Evolutionary conservation across 2,329 filamentous ascomycete species (phyloP).

Genomic region (Botrytis byssoidea): DNA sequence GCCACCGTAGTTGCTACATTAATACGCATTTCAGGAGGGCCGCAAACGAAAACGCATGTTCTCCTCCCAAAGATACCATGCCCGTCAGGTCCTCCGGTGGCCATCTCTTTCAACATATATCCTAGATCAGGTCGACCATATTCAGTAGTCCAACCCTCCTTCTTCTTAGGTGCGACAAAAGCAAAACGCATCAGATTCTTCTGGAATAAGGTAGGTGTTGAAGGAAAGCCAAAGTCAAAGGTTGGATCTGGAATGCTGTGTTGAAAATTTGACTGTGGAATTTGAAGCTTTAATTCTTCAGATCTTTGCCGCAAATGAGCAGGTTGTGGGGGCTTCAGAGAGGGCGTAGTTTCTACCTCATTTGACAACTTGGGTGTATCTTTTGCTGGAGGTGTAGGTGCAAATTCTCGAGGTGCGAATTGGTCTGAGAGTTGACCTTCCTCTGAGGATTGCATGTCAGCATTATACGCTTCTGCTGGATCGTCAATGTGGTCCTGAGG

Average conservation of each 20-base stretch:
- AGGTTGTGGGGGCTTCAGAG: slow-evolving; percentile 23
- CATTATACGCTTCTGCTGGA: slow-evolving; percentile 28
- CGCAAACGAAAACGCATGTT: slow-evolving; percentile 90
- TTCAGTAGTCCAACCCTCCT: slow-evolving; percentile 85
- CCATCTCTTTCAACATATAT: slow-evolving; percentile 81
- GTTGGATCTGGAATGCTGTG: slow-evolving; percentile 38
- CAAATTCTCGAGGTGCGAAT: slow-evolving; percentile 23
- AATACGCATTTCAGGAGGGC: slow-evolving; percentile 80
- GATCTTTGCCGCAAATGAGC: slow-evolving; percentile 29
- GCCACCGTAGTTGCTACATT: slow-evolving; percentile 87
- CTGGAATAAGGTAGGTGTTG: slow-evolving; percentile 82
- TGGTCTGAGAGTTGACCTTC: slow-evolving; percentile 26
- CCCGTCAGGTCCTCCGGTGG: slow-evolving; percentile 65
- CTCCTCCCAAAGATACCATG: slow-evolving; percentile 71
- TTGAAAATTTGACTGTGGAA: slow-evolving; percentile 24
- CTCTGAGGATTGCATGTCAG: not conserved
- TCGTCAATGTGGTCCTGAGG: slow-evolving; percentile 31
- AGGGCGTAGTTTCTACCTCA: slow-evolving; percentile 2
- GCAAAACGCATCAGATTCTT: slow-evolving; percentile 89
- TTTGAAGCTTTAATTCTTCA: slow-evolving; percentile 29
- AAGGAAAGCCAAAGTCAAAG: slow-evolving; percentile 80
- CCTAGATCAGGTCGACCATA: slow-evolving; percentile 88
- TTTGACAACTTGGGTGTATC: slow-evolving; percentile 12
- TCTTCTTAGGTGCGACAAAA: slow-evolving; percentile 68
- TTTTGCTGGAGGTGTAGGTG: slow-evolving; percentile 21